These are phyloP conservation scores for Inga laurina DNA, from an alignment of 306 rosid species.

Conservation along the genomic window DNA sequence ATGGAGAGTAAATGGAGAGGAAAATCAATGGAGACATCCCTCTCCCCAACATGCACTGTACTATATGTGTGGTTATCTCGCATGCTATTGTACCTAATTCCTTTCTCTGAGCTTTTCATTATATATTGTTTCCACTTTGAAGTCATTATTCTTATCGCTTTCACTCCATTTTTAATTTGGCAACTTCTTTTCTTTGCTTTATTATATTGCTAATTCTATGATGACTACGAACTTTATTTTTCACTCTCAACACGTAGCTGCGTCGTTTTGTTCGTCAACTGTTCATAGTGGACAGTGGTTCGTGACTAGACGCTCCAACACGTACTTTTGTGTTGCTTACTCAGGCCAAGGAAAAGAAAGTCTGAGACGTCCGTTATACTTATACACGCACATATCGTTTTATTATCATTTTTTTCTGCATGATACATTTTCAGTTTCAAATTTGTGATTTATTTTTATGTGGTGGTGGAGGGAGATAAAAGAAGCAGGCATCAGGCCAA, in stretches of 20 bases:
- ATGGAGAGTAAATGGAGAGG: too few species aligned
- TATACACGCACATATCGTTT: not conserved
- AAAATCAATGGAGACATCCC: too few species aligned
- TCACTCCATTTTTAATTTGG: not conserved
- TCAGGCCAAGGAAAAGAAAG: not conserved
- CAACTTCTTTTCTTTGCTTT: constrained; percentile 1
- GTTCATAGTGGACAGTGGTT: not conserved
- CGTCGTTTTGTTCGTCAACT: not conserved
- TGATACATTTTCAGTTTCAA: not conserved
- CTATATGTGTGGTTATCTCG: not conserved
- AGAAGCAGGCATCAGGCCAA: not conserved
- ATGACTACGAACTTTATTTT: not conserved
- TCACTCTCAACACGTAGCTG: not conserved
- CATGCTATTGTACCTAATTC: not conserved
- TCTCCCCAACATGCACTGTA: not conserved
- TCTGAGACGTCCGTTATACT: not conserved
- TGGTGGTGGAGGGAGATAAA: not conserved
- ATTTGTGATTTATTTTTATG: not conserved
- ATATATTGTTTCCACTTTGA: not conserved
- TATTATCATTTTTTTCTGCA: not conserved
- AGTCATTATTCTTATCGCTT: not conserved
- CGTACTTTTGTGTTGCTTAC: not conserved
- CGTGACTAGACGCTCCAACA: not conserved
- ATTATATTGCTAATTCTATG: constrained; percentile 10
- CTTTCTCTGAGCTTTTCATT: not conserved